Evolutionary conservation across 1,284 basidiomycete genomes (phyloP), one percentile per base, ranked within the genome.

Genomic region (Cryptococcus hybrid): DNA sequence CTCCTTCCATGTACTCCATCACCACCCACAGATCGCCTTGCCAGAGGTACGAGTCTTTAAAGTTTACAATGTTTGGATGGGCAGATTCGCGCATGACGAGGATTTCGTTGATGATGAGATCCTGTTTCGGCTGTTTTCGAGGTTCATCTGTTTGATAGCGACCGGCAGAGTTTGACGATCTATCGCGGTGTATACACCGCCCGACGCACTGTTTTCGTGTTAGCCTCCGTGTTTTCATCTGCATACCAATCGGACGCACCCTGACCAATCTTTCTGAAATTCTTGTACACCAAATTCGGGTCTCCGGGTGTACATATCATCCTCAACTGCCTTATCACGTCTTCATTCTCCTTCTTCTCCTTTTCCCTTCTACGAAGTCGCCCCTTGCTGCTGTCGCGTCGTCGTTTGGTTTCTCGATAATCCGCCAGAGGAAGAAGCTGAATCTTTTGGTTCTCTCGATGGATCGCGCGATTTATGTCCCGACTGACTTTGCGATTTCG

Each of bases 131-230:
- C 76, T 99, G 96, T 80, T 98, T 78, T 97, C 93, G 38, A 99
- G 84, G 81, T 99, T 95, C 96, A 99, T 99, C 80, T 99, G 95
- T 80, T 99, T 99, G 84, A 99, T 99, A 36, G 96, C 96, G 36
- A 99, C 96, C 4, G 88, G 90, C 47, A 90, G 71, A 76, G 95
- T 95, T 35, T 90, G 91, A 47, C 92, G 93, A 79, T 97, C 93
- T 72, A 97, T 96, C 12, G 95, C 94, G 5, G 95, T 97, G 79
- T 96, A 99, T 1, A 99, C 95, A 59, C 94, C 95, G 50, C 96
- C 96, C 13, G 92, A 96, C 3, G 96, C 94, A 63, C 91, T 92
- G 66, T 5, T 52, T 30, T 30, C 4, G 3, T 43, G 53, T 67
- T 57, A 71, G 65, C 56, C 30, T 18, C 18, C 18, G 18, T 18